A percentile compares a stretch with the other conserved stretches of the same genome.
These are phyloP conservation scores for Bryoerythrophyllum caledonicum DNA, from an alignment of 225 moss, liverwort and hornwort species.

Conservation along the genomic window DNA sequence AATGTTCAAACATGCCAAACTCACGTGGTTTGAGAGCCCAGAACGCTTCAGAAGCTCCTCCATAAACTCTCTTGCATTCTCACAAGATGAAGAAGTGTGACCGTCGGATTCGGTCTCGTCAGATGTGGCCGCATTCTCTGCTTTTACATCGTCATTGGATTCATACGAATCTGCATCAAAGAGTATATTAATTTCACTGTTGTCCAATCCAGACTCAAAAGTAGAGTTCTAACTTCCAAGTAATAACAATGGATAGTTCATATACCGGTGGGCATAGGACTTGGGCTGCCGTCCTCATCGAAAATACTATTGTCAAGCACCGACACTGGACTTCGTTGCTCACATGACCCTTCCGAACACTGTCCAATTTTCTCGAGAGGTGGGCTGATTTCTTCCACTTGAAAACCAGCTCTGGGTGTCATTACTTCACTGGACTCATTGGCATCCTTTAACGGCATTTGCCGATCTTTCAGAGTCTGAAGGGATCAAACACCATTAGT, in stretches of 20 bases:
- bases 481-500: not conserved
- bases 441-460: not conserved
- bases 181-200: not conserved
- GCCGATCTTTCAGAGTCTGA: slow-evolving; percentile 20
- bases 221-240: not conserved
- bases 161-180: slow-evolving; percentile 15
- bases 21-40: slow-evolving; percentile 47
- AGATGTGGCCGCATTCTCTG: not conserved
- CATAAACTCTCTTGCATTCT: slow-evolving; percentile 51
- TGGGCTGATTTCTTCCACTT: slow-evolving; percentile 32
- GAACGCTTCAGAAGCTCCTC: slow-evolving; percentile 64
- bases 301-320: slow-evolving; percentile 59
- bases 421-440: slow-evolving; percentile 44
- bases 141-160: slow-evolving; percentile 4
- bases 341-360: slow-evolving; percentile 34
- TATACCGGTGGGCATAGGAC: slow-evolving; percentile 27
- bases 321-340: slow-evolving; percentile 57
- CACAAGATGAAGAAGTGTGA: not conserved
- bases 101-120: not conserved
- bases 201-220: not conserved
- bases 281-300: slow-evolving; percentile 54
- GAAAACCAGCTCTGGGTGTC: slow-evolving; percentile 43
- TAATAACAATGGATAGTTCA: not conserved
- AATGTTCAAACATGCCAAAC: slow-evolving; percentile 14
- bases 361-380: slow-evolving; percentile 28